Evolutionary conservation across 2,329 filamentous ascomycete species (phyloP).

Genomic region (Fonsecaea erecta): DNA sequence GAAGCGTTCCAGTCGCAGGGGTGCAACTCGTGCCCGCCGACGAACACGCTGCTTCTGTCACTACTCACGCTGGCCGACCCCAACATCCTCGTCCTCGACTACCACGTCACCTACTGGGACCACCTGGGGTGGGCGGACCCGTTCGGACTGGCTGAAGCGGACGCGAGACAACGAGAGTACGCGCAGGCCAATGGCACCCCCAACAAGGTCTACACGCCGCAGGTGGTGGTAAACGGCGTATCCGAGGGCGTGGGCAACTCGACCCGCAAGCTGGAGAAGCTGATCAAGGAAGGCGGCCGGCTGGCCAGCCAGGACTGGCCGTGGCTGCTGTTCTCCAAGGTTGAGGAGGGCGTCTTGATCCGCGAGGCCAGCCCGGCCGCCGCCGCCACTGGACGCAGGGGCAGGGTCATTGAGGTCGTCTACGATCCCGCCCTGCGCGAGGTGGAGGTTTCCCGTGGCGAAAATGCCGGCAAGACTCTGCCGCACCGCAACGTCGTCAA

Average conservation of each 20-base stretch:
- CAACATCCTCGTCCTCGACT: constrained; percentile 24
- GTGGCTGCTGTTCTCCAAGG: constrained; percentile 19
- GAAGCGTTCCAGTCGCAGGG: constrained; percentile 21
- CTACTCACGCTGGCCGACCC: constrained; percentile 20
- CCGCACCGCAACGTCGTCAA: constrained; percentile 20
- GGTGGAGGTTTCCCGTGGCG: constrained; percentile 3
- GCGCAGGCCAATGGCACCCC: constrained; percentile 12
- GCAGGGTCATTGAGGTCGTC: constrained; percentile 14
- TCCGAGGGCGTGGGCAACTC: constrained; percentile 21
- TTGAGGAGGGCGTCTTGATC: constrained; percentile 14
- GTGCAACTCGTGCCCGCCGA: constrained; percentile 20
- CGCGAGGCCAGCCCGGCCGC: constrained; percentile 10
- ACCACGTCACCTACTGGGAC: constrained; percentile 28
- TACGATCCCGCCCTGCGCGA: constrained; percentile 16
- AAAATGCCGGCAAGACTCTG: constrained; percentile 16
- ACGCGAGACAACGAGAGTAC: constrained; percentile 20
- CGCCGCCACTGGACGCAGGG: constrained; percentile 4
- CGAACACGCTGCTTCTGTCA: constrained; percentile 17
- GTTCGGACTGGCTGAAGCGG: constrained; percentile 14
- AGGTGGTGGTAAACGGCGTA: constrained; percentile 26
- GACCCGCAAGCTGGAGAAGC: constrained; percentile 11
- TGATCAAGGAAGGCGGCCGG: constrained; percentile 17
- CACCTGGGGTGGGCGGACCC: constrained; percentile 25
- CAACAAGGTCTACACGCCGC: constrained; percentile 20
- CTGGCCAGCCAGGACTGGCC: constrained; percentile 16